Conservation (phyloP, 345 rosid species). For the Eutrema yunnanense region DNA sequence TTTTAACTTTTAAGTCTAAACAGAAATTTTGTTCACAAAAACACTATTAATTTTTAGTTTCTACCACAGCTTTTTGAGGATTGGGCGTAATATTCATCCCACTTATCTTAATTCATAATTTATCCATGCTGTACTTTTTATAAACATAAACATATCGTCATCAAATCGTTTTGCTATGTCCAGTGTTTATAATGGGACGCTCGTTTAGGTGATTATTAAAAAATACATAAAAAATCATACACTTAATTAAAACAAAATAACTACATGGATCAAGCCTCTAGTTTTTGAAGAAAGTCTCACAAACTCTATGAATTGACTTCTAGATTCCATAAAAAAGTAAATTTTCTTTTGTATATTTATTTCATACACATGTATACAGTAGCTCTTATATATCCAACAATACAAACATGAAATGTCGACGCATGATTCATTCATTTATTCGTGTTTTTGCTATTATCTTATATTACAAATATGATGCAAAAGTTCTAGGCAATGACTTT, state of each 20-base stretch:
- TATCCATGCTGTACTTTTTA: neutral
- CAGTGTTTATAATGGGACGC: constrained; percentile 21
- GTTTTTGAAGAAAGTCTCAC: neutral
- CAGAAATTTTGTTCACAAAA: neutral
- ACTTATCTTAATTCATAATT: neutral
- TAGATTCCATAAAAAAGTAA: neutral
- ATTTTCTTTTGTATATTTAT: neutral
- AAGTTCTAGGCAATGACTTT: too few species aligned
- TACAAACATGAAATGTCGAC: neutral
- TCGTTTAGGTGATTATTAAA: constrained; percentile 7
- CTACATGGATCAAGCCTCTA: neutral
- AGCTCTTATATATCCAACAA: neutral
- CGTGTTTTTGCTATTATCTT: too few species aligned
- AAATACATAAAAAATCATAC: neutral
- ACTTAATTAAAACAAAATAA: neutral
- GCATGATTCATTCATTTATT: neutral
- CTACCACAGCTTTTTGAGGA: neutral
- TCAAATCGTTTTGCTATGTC: neutral
- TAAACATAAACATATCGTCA: neutral
- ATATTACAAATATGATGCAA: too few species aligned
- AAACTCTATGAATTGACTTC: neutral
- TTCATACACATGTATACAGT: neutral
- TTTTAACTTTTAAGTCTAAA: neutral
- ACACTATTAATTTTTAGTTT: neutral
- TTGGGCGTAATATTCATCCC: neutral